Base-by-base conservation (phyloP, 441 rosid genomes). In the Pelargonium cotyledonis region DNA sequence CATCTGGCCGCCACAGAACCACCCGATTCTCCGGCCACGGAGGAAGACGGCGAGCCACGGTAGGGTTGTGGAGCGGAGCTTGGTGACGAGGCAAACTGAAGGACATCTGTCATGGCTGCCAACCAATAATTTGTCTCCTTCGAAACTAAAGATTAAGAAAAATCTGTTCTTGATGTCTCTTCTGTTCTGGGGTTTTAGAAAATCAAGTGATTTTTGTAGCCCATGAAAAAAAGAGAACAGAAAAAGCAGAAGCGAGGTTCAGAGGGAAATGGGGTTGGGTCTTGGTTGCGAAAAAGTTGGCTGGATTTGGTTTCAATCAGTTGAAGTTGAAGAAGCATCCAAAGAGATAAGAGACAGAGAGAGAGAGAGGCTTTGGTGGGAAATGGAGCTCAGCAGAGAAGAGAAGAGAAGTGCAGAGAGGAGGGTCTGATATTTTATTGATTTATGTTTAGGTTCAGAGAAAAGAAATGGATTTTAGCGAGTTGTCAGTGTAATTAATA, bases 321-420 rank as follows among this genome's bases (percentile, higher is more conserved):
- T 46, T 53, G 6, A 14, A 53, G 8, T 5, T 15, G 8, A 53
- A 53, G 60, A 53, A 53, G 60, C 21, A 53, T 5, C 16, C 60
- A 53, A 53, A 19, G 15, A 53, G 60, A 51, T 51, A 51, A 12
- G 55, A 12, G 55, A 49, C 55, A 49, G 55, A 49, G n/a, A 11
- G 55, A 47, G 53, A 11, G n/a, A 12, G n/a, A 49, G 35, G 55
- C 55, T 49, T 49, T 49, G 55, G 55, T 49, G 55, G 55, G 55
- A 49, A 12, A 49, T 49, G 55, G 55, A 11, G 14, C n/a, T 11
- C 15, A 14, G 55, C n/a, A 29, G 35, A 29, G 35, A 29, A 29
- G 35, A 29, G 35, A 29, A 29, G 35, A 29, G 35, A 29, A 21
- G 23, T 0, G 23, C 0, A 1, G 23, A 21, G 23, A 21, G 35